Conservation (phyloP, 148 eudicot species). For the Dianthus caryophyllus region DNA sequence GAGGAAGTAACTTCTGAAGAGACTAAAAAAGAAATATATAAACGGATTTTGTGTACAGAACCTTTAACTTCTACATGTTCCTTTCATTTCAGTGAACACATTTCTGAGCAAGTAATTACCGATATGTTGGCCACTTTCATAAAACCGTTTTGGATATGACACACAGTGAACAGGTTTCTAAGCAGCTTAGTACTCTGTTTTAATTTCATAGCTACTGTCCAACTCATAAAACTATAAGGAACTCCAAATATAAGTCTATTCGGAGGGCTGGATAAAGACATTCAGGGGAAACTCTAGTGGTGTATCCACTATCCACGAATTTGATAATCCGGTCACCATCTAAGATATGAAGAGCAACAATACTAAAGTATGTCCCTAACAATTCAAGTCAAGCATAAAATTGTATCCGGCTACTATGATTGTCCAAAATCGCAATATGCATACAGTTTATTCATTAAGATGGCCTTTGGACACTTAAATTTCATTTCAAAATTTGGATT, state of each 20-base stretch:
- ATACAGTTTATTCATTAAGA: not conserved
- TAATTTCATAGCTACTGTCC: not conserved
- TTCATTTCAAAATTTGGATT: too few species aligned
- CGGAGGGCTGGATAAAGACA: not conserved
- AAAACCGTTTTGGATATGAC: not conserved
- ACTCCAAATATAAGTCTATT: not conserved
- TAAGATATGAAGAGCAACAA: not conserved
- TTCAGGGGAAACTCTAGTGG: not conserved
- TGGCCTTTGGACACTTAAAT: not conserved
- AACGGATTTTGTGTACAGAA: not conserved
- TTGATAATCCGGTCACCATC: not conserved
- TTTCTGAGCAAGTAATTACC: not conserved
- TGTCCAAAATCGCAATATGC: not conserved
- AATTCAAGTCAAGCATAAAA: not conserved
- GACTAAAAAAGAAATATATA: not conserved
- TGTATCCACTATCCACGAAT: not conserved
- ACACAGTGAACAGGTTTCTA: not conserved
- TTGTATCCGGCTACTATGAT: not conserved
- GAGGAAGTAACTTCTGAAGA: not conserved
- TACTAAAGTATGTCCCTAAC: not conserved
- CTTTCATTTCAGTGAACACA: not conserved
- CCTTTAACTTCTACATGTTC: slow-evolving; percentile 7
- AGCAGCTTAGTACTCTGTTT: not conserved
- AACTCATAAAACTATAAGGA: not conserved
- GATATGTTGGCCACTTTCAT: not conserved